Conservation (phyloP, 2,329 filamentous ascomycete species). For the Phialemoniopsis sp. region DNA sequence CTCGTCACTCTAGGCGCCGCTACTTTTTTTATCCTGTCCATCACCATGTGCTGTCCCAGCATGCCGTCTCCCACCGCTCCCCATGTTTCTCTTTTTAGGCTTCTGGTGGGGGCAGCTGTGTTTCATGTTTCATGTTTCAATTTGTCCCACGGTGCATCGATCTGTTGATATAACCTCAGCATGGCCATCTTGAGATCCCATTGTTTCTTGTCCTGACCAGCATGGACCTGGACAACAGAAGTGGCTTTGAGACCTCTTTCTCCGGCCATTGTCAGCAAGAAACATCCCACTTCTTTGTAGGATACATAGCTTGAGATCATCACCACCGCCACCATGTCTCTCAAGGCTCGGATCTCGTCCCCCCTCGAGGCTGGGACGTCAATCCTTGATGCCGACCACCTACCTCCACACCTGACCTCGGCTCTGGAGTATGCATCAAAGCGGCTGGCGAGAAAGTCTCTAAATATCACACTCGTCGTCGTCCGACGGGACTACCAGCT, state of each 20-base stretch:
- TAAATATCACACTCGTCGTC: constrained; percentile 55
- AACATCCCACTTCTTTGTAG: constrained; percentile 4
- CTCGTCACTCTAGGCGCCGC: neutral
- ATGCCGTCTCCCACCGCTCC: neutral
- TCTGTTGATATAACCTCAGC: too few species aligned
- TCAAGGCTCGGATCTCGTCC: constrained; percentile 56
- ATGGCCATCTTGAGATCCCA: too few species aligned
- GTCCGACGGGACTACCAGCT: constrained; percentile 53
- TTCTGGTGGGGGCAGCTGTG: neutral
- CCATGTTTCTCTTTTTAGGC: too few species aligned
- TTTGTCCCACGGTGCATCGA: too few species aligned
- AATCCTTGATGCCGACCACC: constrained; percentile 51
- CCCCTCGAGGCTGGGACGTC: constrained; percentile 60
- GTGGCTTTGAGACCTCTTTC: too few species aligned
- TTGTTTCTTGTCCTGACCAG: too few species aligned
- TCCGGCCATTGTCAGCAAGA: too few species aligned
- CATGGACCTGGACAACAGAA: too few species aligned
- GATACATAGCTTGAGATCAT: too few species aligned
- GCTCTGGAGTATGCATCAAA: constrained; percentile 57
- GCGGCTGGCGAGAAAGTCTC: constrained; percentile 48
- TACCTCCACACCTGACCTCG: constrained; percentile 49
- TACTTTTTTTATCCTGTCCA: constrained; percentile 10
- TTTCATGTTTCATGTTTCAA: constrained; percentile 1
- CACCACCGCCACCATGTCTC: constrained; percentile 26
- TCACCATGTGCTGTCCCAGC: too few species aligned